phyloP scores from a whole-genome alignment of 257 asterid genomes.

The Solanum pinnatisectum region DNA sequence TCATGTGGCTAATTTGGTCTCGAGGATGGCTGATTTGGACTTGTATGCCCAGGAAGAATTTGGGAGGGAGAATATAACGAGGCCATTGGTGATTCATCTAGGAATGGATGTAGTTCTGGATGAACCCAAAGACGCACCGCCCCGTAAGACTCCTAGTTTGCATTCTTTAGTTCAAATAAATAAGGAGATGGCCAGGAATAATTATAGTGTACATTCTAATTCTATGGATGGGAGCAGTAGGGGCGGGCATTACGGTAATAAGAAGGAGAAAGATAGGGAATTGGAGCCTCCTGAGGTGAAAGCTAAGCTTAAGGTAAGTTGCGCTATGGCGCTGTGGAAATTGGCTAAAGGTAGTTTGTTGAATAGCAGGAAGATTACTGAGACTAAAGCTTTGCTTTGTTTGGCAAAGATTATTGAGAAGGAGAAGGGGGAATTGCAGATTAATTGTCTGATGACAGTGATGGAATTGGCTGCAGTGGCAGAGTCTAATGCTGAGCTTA shows the following conservation, averaged over 20 bases:
- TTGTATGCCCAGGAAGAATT: constrained; percentile 61
- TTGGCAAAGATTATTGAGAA: constrained; percentile 65
- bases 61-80: constrained; percentile 68
- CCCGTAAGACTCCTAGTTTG: constrained; percentile 34
- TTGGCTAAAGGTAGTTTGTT: constrained; percentile 56
- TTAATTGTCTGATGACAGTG: constrained; percentile 58
- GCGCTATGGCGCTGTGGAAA: constrained; percentile 77
- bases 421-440: constrained; percentile 55
- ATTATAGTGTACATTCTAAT: constrained; percentile 14
- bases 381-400: constrained; percentile 78
- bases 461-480: constrained; percentile 78
- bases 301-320: constrained; percentile 40
- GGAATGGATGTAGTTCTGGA: constrained; percentile 54
- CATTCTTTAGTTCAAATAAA: constrained; percentile 61
- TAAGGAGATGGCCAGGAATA: constrained; percentile 50
- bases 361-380: constrained; percentile 58
- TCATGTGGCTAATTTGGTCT: constrained; percentile 50
- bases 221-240: constrained; percentile 40
- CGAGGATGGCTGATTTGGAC: constrained; percentile 55
- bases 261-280: constrained; percentile 49
- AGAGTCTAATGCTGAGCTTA: constrained; percentile 54
- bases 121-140: constrained; percentile 26
- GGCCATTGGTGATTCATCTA: constrained; percentile 63
- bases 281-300: constrained; percentile 38
- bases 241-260: constrained; percentile 30